Evolutionary conservation across 306 rosid genomes (phyloP).

Genomic region (Cucurbita maxima): DNA sequence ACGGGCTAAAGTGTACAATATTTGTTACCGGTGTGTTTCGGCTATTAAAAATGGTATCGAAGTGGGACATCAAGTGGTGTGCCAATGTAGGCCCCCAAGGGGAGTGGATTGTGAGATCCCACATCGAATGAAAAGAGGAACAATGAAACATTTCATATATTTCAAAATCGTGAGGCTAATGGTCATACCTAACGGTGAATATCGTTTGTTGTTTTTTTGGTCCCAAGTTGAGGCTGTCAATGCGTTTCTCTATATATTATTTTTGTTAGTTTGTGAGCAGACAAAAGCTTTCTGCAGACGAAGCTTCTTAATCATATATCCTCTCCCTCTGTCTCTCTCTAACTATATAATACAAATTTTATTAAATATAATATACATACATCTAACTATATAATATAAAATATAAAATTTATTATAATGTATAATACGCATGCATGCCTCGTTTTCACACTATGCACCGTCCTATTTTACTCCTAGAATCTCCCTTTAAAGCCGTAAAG

Average conservation of each 20-base stretch:
- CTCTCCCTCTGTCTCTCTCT: neutral
- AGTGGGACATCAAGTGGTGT: no score
- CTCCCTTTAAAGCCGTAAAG: slow-evolving; percentile 40
- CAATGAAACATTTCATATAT: no score
- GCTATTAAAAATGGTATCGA: no score
- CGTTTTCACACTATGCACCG: slow-evolving; percentile 43
- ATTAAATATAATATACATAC: no score
- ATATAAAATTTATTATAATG: no score
- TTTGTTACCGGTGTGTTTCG: no score
- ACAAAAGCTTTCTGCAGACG: slow-evolving; percentile 55
- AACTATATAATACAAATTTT: neutral
- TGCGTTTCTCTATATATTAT: slow-evolving; percentile 17
- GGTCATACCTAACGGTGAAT: no score
- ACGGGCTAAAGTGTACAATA: no score
- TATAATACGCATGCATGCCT: slow-evolving; percentile 1
- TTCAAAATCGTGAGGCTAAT: no score
- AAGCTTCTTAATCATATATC: slow-evolving; percentile 7
- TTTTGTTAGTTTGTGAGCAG: slow-evolving; percentile 86
- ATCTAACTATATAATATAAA: neutral
- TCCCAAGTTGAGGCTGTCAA: slow-evolving; percentile 33
- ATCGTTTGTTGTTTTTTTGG: slow-evolving; percentile 11
- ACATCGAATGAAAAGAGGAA: no score
- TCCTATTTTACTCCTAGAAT: slow-evolving; percentile 39
- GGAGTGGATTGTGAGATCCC: no score
- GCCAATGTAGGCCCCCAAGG: no score